Evolutionary conservation across 2,329 filamentous ascomycete genomes (phyloP).

Genomic region (Fusarium sp.): DNA sequence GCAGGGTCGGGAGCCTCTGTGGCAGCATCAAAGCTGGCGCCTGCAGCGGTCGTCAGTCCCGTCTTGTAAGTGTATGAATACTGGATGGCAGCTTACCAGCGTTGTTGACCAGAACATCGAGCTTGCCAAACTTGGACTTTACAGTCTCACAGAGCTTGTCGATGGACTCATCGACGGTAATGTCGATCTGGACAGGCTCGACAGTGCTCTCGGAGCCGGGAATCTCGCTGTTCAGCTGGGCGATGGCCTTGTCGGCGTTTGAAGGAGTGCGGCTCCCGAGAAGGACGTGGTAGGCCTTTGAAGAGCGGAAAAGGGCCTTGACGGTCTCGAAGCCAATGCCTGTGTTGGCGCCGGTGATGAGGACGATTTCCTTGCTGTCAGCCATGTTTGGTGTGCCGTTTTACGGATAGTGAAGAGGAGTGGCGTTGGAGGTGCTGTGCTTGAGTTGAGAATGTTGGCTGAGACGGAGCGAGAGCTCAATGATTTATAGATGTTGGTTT

Average conservation of each 20-base stretch:
- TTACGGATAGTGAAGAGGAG: background rate
- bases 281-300: constrained; percentile 62
- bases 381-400: constrained; percentile 26
- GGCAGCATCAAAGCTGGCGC: constrained; percentile 54
- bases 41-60: constrained; percentile 36
- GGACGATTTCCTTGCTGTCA: constrained; percentile 52
- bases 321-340: constrained; percentile 68
- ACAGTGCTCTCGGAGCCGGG: constrained; percentile 54
- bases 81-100: constrained; percentile 53
- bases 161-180: constrained; percentile 63
- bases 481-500: constrained; percentile 6
- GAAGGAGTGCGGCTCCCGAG: constrained; percentile 61
- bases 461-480: background rate
- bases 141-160: constrained; percentile 55
- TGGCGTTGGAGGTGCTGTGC: background rate
- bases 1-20: constrained; percentile 39
- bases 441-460: background rate
- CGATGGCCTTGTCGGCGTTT: constrained; percentile 61
- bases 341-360: constrained; percentile 69
- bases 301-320: constrained; percentile 60
- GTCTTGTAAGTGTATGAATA: too few relatives aligned
- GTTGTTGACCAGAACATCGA: constrained; percentile 67
- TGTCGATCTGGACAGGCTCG: constrained; percentile 60
- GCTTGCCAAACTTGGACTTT: constrained; percentile 50
- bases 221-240: constrained; percentile 52